Evolutionary conservation across 208 protist species (phyloP), one percentile per base, ranked within the genome.

Genomic region (Crithidia brevicula): DNA sequence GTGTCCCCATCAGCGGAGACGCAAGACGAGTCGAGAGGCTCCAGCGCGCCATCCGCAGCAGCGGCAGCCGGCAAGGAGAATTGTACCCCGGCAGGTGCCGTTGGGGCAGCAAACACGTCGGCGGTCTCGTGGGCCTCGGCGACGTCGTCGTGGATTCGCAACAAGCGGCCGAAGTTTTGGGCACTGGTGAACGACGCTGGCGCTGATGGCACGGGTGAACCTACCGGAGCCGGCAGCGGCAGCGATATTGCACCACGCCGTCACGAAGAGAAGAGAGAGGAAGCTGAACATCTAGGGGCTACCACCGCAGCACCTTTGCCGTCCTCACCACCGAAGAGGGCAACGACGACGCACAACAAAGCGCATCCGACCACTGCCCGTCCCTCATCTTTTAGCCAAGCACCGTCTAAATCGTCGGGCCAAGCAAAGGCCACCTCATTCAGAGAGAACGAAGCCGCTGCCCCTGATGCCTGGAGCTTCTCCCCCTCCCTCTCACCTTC

Each of bases 151-250:
- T 81, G 76, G 76, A 69, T 81, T 64, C 76, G 76, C 28, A 81
- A 81, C 28, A 81, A 81, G 34, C 46, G 50, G 23, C 71, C 70
- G 11, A 72, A 77, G 47, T 81, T 81, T 47, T 81, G 76, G 76
- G 76, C 69, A 9, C 22, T 81, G 43, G 70, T 81, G 50, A 75
- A 75, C 49, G 61, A 75, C 13, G 38, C 47, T 1, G 43, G 50
- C 18, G 23, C 1, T 13, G 49, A 42, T 9, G n/a, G 16, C 4
- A 11, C 25, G 6, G 4, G 34, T 22, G 40, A 11, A 47, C 25
- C 36, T 18, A 51, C 28, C 58, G 10, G 51, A 28, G 0, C 2
- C 36, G 10, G 50, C 31, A 2, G 54, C 51, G 9, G 27, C 47
- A 3, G 54, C n/a, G 22, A 18, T 23, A 8, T 25, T 16, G 28